Conservation (phyloP, 495 filamentous ascomycete species). For the Penicillium desertorum region DNA sequence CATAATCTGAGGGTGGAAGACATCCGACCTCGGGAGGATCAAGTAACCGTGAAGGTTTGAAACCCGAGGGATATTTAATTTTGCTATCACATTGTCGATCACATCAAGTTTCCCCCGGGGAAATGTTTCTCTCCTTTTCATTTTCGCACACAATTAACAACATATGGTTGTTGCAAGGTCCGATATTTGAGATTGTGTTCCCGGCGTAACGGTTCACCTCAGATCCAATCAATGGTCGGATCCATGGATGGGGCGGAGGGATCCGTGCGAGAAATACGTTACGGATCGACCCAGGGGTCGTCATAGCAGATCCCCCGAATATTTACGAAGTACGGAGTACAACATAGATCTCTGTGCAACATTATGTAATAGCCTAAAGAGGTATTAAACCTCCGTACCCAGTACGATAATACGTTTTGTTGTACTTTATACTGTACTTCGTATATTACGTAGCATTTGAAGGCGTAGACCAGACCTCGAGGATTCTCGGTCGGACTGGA, state of each 20-base stretch:
- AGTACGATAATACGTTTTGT: background rate
- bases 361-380: conserved; percentile 1
- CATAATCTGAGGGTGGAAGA: conserved; percentile 8
- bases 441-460: background rate
- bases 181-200: conserved; percentile 39
- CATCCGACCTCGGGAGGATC: conserved; percentile 19
- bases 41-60: background rate
- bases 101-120: conserved; percentile 9
- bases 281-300: conserved; percentile 29
- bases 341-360: conserved; percentile 2
- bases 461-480: background rate
- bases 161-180: conserved; percentile 6
- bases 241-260: conserved; percentile 28
- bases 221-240: conserved; percentile 36
- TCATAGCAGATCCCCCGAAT: conserved; percentile 22
- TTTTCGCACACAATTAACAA: no score
- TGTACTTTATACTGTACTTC: background rate
- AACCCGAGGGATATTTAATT: background rate
- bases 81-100: conserved; percentile 5
- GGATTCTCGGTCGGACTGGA: conserved; percentile 17
- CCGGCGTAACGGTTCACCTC: conserved; percentile 30
- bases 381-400: background rate
- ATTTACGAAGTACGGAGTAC: background rate
- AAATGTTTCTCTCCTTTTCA: conserved; percentile 1
- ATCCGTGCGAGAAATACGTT: conserved; percentile 26